Percentiles rank a stretch among this genome's conserved stretches.
phyloP scores from a whole-genome alignment of 441 rosid genomes.

The Corymbia calophylla region DNA sequence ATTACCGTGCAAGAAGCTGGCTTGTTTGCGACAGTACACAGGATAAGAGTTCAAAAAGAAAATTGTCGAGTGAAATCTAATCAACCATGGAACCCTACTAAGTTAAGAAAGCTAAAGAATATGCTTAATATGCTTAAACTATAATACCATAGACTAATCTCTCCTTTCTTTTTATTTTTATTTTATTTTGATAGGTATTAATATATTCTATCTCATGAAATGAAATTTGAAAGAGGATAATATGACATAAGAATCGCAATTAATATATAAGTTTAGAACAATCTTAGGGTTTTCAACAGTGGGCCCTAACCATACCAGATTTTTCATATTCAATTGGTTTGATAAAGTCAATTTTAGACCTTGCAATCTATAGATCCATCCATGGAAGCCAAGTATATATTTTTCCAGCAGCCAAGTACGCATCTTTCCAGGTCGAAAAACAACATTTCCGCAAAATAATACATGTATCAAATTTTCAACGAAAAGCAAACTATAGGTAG shows the following conservation, averaged over 20 bases:
- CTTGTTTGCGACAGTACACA: background rate
- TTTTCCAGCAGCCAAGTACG: background rate
- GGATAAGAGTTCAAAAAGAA: background rate
- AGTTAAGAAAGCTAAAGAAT: background rate
- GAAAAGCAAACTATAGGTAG: background rate
- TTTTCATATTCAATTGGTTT: background rate
- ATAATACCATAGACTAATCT: background rate
- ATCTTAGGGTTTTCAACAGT: background rate
- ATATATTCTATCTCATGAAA: background rate
- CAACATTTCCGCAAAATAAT: background rate
- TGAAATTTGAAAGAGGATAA: background rate
- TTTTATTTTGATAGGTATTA: background rate
- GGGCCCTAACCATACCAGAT: background rate
- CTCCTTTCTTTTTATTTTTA: background rate
- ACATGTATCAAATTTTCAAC: background rate
- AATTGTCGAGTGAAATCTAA: background rate
- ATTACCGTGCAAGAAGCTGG: background rate
- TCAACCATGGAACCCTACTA: background rate
- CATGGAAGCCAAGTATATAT: background rate
- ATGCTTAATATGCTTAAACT: background rate
- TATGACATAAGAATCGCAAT: background rate
- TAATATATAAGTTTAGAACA: background rate
- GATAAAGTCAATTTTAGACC: background rate
- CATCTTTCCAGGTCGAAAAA: background rate
- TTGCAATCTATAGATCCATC: background rate